A percentile compares a stretch with the other conserved stretches of the same genome.
Evolutionary conservation across 495 filamentous ascomycete species (phyloP).

Genomic region (Monascus purpureus): DNA sequence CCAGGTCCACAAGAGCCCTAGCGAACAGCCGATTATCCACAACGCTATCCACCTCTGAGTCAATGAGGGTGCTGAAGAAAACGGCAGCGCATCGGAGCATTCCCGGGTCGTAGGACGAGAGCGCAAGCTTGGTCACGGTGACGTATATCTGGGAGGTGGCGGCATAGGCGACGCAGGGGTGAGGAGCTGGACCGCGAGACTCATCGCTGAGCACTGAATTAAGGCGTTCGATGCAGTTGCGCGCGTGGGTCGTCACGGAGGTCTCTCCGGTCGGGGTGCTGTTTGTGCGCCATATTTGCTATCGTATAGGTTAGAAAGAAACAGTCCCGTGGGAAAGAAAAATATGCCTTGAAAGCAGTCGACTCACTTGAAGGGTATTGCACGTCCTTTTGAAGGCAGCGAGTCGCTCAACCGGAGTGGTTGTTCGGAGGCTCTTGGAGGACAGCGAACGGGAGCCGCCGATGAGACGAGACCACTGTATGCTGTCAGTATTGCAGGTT

Average conservation of each 20-base stretch:
- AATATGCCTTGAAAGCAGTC: conserved; percentile 1
- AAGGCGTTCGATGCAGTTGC: conserved; percentile 47
- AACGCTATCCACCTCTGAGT: conserved; percentile 90
- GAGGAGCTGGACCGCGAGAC: conserved; percentile 68
- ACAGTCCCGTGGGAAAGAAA: no score
- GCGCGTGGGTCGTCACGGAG: conserved; percentile 33
- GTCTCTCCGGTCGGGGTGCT: conserved; percentile 37
- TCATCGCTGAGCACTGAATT: conserved; percentile 78
- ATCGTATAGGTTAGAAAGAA: no score
- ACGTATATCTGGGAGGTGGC: conserved; percentile 76
- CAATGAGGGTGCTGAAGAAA: conserved; percentile 79
- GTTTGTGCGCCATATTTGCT: conserved; percentile 71
- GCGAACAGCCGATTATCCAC: conserved; percentile 76
- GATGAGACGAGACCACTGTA: conserved; percentile 78
- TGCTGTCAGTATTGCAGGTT: conserved; percentile 7
- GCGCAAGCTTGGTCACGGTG: conserved; percentile 71
- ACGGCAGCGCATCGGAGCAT: conserved; percentile 69
- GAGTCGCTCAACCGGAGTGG: conserved; percentile 73
- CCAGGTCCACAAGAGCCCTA: conserved; percentile 64
- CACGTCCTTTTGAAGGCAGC: conserved; percentile 82
- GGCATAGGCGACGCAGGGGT: conserved; percentile 77
- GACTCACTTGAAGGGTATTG: conserved; percentile 62
- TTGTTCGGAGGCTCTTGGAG: conserved; percentile 46
- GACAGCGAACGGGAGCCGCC: conserved; percentile 59
- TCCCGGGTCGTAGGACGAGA: conserved; percentile 61